Evolutionary conservation across 2,329 filamentous ascomycete genomes (phyloP).

Genomic region (Colletotrichum sp.): DNA sequence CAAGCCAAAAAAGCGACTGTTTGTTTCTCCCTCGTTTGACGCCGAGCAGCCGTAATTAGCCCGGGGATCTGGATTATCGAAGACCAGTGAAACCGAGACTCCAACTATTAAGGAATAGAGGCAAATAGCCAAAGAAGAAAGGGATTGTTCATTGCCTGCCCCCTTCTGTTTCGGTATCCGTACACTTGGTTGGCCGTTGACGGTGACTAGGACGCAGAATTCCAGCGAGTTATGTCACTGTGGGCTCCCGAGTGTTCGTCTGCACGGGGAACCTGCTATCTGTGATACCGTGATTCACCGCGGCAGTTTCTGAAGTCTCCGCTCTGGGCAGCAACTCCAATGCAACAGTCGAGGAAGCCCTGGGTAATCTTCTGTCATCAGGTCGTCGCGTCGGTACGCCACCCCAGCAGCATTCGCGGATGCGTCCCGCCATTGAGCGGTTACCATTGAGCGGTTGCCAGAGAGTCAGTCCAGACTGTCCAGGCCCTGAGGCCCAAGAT

Average conservation of each 20-base stretch:
- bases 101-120: not conserved
- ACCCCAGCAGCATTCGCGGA: not conserved
- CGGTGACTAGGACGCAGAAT: not conserved
- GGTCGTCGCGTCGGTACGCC: conserved; percentile 7
- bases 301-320: not conserved
- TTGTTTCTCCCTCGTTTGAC: conserved; percentile 16
- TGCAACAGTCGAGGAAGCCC: conserved; percentile 1
- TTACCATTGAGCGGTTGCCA: not conserved
- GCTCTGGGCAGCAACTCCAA: conserved; percentile 2
- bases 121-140: conserved; percentile 1
- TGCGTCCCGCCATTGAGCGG: not conserved
- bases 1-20: not conserved
- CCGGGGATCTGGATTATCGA: not conserved
- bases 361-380: conserved; percentile 5
- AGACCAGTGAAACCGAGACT: conserved; percentile 1
- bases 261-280: not conserved
- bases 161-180: not conserved
- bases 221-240: not conserved
- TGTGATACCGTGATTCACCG: not conserved
- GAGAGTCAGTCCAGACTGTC: conserved; percentile 18
- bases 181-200: not conserved
- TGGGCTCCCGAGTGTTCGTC: not conserved
- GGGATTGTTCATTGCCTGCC: not conserved
- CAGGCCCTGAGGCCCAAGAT: not conserved
- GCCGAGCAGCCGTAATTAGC: not conserved